Evolutionary conservation across 169 alveolate genomes (phyloP).

Genomic region (Cryptosporidium sp.): DNA sequence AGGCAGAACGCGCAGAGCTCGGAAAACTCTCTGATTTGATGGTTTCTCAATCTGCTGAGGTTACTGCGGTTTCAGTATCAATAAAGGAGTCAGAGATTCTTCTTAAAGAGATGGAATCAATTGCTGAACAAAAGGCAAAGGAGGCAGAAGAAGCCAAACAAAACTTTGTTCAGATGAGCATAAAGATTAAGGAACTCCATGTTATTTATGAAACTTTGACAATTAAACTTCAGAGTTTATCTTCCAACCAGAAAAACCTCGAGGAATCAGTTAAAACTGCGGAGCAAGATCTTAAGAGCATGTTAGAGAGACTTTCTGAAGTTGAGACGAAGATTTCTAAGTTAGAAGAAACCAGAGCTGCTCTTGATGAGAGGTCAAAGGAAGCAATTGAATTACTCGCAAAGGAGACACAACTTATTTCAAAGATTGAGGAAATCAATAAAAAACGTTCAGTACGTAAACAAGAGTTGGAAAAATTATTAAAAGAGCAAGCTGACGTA

Average conservation of each 20-base stretch:
- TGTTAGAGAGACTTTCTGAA: slow-evolving; percentile 8
- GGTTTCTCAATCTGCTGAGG: slow-evolving; percentile 45
- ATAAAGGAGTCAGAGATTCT: slow-evolving; percentile 39
- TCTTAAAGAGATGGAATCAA: slow-evolving; percentile 1
- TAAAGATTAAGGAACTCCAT: slow-evolving; percentile 20
- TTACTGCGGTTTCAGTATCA: slow-evolving; percentile 5
- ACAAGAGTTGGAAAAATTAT: slow-evolving; percentile 2
- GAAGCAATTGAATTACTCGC: slow-evolving; percentile 49
- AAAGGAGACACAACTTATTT: slow-evolving; percentile 4
- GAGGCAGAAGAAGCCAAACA: slow-evolving; percentile 36
- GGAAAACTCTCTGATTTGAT: slow-evolving; percentile 15
- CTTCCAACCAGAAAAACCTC: neutral
- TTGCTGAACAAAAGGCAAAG: neutral
- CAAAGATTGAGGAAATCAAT: slow-evolving; percentile 36
- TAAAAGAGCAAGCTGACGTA: slow-evolving; percentile 18
- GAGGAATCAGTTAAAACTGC: slow-evolving; percentile 18
- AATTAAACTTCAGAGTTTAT: neutral
- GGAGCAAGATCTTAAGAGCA: slow-evolving; percentile 17
- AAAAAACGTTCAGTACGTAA: slow-evolving; percentile 3
- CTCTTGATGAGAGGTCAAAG: slow-evolving; percentile 53
- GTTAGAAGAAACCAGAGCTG: slow-evolving; percentile 22
- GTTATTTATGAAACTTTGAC: slow-evolving; percentile 17
- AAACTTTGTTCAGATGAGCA: slow-evolving; percentile 17
- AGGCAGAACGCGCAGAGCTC: slow-evolving; percentile 26
- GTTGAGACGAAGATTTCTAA: slow-evolving; percentile 17